Base-by-base conservation (phyloP, 1,284 basidiomycete genomes). In the Fomes fomentarius region DNA sequence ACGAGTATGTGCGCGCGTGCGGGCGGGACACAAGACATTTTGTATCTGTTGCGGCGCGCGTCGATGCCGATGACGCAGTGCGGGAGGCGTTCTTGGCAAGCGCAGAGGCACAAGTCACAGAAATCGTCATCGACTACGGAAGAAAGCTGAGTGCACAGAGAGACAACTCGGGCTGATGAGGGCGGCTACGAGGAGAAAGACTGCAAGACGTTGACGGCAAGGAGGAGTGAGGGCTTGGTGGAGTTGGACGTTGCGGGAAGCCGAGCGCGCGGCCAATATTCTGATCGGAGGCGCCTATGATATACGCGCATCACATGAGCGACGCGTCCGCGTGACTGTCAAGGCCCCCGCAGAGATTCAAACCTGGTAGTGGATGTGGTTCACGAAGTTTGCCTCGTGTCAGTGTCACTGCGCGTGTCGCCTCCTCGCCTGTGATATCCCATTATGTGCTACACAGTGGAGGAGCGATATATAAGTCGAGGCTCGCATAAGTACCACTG, bases 1-100 rank as follows among this genome's bases (percentile, higher is more conserved):
- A 63, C 17, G 66, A 62, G 39, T 61, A 56, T 14, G 37, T 40
- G 47, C 57, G 61, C 19, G 48, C 41, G 26, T 51, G 52, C 28
- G 48, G 41, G 7, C 8, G 10, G 7, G 38, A 33, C n/a, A 33
- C 21, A 39, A 49, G 47, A 33, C 41, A 42, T 43, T 44, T 48
- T 52, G 48, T 25, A n/a, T n/a, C n/a, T n/a, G n/a, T n/a, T n/a
- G 21, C 34, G 24, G 56, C n/a, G n/a, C n/a, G n/a, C n/a, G n/a
- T n/a, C n/a, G n/a, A n/a, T n/a, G 41, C 39, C 22, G 43, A 35
- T 30, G 53, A 41, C 33, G 50, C 43, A 28, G 31, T 52, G 34
- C 53, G 50, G 30, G 53, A 28, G 44, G 47, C 46, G 26, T 37
- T 52, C 26, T 47, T 43, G 39, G 52, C 47, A 42, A 47, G 35